Conservation (phyloP, 2,329 filamentous ascomycete species). For the Ceratocystis variospora region DNA sequence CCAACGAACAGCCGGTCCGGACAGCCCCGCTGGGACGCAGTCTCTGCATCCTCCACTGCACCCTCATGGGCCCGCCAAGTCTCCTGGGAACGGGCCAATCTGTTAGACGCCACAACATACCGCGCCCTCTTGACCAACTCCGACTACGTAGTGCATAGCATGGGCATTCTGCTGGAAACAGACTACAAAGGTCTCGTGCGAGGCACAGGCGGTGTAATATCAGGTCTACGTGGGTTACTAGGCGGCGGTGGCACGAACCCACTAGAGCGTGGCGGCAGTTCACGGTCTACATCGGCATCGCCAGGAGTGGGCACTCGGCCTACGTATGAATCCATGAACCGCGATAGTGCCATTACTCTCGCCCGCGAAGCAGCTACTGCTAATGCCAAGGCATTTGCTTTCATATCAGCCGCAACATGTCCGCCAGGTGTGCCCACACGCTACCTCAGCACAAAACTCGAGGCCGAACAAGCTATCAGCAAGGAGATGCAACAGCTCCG, state of each 20-base stretch:
- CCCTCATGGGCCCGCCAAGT: conserved; percentile 74
- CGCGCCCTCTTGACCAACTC: conserved; percentile 59
- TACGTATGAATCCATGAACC: conserved; percentile 96
- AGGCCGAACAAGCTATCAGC: conserved; percentile 64
- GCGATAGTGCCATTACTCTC: conserved; percentile 71
- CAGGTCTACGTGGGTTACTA: conserved; percentile 68
- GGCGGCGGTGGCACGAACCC: conserved; percentile 41
- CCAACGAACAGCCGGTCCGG: conserved; percentile 59
- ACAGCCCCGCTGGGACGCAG: conserved; percentile 67
- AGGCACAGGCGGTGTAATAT: conserved; percentile 68
- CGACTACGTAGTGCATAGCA: conserved; percentile 79
- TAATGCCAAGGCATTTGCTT: conserved; percentile 59
- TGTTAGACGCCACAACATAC: conserved; percentile 72
- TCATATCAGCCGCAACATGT: conserved; percentile 76
- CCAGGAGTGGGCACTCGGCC: conserved; percentile 32
- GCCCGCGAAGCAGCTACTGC: conserved; percentile 59
- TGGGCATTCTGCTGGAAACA: conserved; percentile 91
- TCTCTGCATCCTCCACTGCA: conserved; percentile 55
- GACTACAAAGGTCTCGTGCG: conserved; percentile 91
- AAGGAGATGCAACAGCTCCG: conserved; percentile 46
- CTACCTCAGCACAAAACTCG: conserved; percentile 84
- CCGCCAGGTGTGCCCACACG: conserved; percentile 70
- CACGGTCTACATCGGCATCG: neutral
- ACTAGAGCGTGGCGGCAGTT: conserved; percentile 36
- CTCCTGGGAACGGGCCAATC: conserved; percentile 76